A percentile compares a stretch with the other conserved stretches of the same genome.
Conservation (phyloP, 352 stramenopile species). For the Phytophthora litchii region DNA sequence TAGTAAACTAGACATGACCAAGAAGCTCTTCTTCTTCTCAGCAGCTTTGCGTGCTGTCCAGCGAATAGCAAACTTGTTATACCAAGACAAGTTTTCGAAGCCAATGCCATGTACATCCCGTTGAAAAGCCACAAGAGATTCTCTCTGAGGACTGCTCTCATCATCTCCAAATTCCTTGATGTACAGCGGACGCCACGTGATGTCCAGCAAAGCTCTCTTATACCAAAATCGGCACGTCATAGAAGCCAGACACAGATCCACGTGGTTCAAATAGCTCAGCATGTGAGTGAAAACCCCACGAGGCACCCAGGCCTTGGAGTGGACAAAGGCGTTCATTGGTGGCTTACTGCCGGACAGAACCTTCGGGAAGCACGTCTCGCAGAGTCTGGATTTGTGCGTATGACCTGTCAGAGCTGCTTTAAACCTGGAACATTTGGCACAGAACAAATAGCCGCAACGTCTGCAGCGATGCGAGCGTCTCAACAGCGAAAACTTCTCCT, state of each 20-base stretch:
- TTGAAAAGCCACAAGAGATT: conserved; percentile 88
- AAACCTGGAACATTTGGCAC: conserved; percentile 82
- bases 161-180: conserved; percentile 84
- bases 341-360: conserved; percentile 73
- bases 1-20: conserved; percentile 84
- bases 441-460: conserved; percentile 82
- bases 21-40: conserved; percentile 90
- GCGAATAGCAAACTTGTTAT: conserved; percentile 86
- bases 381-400: conserved; percentile 87
- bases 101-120: conserved; percentile 85
- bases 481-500: conserved; percentile 83
- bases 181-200: conserved; percentile 88
- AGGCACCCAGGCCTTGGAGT: conserved; percentile 86
- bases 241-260: conserved; percentile 81
- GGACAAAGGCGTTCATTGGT: conserved; percentile 86
- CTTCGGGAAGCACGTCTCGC: conserved; percentile 86
- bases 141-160: conserved; percentile 74
- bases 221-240: conserved; percentile 91
- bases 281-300: conserved; percentile 88
- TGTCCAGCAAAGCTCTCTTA: conserved; percentile 83
- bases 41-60: conserved; percentile 82
- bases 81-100: conserved; percentile 85
- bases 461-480: conserved; percentile 83
- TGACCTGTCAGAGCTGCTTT: conserved; percentile 79
- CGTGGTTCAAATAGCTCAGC: conserved; percentile 88